These are phyloP conservation scores for Cymbopogon citratus DNA, from an alignment of 176 grass and related monocot species.

Conservation along the genomic window DNA sequence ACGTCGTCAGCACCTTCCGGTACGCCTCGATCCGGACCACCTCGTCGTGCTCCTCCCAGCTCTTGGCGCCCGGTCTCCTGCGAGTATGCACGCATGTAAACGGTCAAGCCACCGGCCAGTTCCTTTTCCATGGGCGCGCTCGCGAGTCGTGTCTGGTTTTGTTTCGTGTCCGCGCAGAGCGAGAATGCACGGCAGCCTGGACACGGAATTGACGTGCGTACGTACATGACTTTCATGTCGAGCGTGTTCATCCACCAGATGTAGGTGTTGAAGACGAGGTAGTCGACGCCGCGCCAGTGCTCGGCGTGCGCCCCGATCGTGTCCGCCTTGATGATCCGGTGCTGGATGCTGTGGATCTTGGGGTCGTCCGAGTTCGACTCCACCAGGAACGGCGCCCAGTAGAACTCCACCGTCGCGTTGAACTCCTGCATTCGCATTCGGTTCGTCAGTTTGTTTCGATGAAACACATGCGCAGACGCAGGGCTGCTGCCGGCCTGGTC, in stretches of 20 bases:
- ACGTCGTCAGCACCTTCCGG: constrained; percentile 60
- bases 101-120: no score
- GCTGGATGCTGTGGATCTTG: constrained; percentile 65
- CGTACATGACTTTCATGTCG: constrained; percentile 61
- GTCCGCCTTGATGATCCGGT: constrained; percentile 61
- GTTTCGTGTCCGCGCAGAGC: no score
- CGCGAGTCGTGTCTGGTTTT: no score
- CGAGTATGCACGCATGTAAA: neutral
- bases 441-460: neutral
- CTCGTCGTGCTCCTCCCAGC: constrained; percentile 73
- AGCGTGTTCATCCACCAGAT: constrained; percentile 80
- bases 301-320: constrained; percentile 42
- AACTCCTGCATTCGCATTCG: constrained; percentile 38
- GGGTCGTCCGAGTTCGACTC: constrained; percentile 78
- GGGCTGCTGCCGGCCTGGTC: neutral
- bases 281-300: constrained; percentile 59
- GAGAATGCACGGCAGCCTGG: no score
- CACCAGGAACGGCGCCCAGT: constrained; percentile 89
- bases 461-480: neutral
- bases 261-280: constrained; percentile 72
- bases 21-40: constrained; percentile 58
- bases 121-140: no score
- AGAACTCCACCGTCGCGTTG: constrained; percentile 77
- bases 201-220: neutral
- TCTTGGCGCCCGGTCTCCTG: constrained; percentile 49